Conservation (phyloP, 352 stramenopile species). For the Hyaloperonospora arabidopsidis region DNA sequence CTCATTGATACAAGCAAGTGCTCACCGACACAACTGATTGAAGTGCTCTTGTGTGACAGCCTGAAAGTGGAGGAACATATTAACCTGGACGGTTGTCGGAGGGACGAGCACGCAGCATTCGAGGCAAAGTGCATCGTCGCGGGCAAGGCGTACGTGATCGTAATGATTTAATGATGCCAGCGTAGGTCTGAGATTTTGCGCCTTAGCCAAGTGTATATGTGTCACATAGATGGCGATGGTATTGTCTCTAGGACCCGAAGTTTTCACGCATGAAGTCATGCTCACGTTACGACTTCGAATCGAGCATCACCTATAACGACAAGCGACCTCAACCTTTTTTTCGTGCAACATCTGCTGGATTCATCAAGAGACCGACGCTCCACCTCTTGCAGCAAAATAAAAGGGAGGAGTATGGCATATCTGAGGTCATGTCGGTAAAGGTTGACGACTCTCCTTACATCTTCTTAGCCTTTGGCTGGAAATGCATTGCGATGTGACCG, state of each 20-base stretch:
- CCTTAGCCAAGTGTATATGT: slow-evolving; percentile 24
- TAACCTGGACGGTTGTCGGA: background rate
- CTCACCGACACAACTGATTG: background rate
- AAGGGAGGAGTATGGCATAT: no score
- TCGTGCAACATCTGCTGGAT: no score
- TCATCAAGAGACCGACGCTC: no score
- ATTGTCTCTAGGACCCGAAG: background rate
- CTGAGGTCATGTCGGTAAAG: no score
- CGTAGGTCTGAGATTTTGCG: slow-evolving; percentile 3
- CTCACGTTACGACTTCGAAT: no score
- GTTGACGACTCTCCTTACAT: no score
- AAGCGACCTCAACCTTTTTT: no score
- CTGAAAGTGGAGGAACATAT: slow-evolving; percentile 9
- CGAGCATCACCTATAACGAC: no score
- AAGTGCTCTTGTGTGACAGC: slow-evolving; percentile 2
- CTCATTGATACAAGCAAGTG: background rate
- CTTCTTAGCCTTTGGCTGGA: no score
- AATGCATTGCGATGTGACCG: no score
- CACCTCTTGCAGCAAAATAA: no score
- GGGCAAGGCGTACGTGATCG: slow-evolving; percentile 35
- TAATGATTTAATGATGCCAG: background rate
- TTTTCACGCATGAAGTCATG: no score
- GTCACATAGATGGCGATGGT: slow-evolving; percentile 2
- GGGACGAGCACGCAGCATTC: slow-evolving; percentile 17
- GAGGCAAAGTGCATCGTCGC: slow-evolving; percentile 39